Evolutionary conservation across 129 eudicot species (phyloP).

Genomic region (Apium graveolens): DNA sequence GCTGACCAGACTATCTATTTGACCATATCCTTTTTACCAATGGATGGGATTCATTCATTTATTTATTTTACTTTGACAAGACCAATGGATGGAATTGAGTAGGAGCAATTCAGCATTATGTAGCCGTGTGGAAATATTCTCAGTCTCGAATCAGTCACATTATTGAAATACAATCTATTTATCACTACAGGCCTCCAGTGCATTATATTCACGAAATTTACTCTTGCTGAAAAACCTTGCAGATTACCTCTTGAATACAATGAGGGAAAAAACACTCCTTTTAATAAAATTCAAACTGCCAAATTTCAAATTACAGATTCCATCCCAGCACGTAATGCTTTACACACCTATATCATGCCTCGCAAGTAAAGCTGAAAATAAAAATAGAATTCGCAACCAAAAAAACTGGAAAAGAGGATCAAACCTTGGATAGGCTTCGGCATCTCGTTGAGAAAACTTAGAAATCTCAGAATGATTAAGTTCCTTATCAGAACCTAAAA

Average conservation of each 20-base stretch:
- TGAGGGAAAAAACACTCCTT: background rate
- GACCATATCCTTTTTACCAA: background rate
- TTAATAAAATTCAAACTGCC: background rate
- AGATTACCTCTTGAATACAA: background rate
- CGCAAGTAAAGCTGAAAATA: too few relatives aligned
- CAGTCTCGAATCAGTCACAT: background rate
- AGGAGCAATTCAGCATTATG: background rate
- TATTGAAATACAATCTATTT: background rate
- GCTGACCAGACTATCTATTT: background rate
- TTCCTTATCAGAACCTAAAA: constrained; percentile 75
- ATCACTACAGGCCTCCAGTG: background rate
- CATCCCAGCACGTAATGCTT: too few relatives aligned
- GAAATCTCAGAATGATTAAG: constrained; percentile 74
- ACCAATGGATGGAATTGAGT: background rate
- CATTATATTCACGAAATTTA: too few relatives aligned
- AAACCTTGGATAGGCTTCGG: constrained; percentile 87
- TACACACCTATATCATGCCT: background rate
- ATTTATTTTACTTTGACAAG: too few relatives aligned
- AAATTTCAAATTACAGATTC: background rate
- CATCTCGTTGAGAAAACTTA: constrained; percentile 73
- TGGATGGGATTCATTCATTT: background rate
- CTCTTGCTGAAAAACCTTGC: background rate
- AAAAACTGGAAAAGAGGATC: background rate
- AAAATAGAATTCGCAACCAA: too few relatives aligned
- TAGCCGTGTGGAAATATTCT: background rate